A percentile compares a stretch with the other conserved stretches of the same genome.
phyloP scores from a whole-genome alignment of 2,329 filamentous ascomycete genomes.

The Colletotrichum shisoi region DNA sequence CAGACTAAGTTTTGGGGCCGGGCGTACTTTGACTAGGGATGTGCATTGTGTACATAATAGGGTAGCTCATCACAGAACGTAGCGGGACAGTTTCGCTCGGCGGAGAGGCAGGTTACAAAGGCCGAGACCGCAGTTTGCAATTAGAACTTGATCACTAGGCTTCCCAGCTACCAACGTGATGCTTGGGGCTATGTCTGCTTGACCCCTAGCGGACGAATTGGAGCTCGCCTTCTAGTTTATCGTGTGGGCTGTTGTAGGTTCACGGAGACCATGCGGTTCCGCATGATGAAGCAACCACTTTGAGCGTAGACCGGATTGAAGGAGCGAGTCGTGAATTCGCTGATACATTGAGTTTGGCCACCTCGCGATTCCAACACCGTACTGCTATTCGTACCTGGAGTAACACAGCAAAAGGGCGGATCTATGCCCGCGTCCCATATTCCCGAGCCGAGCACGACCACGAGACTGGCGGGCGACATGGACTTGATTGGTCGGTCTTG shows the following conservation, averaged over 20 bases:
- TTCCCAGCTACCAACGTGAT: neutral
- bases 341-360: too few relatives aligned
- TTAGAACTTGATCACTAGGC: neutral
- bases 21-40: neutral
- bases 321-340: too few relatives aligned
- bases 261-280: neutral
- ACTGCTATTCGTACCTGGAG: too few relatives aligned
- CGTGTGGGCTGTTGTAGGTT: neutral
- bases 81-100: neutral
- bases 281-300: too few relatives aligned
- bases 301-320: too few relatives aligned
- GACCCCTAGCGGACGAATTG: neutral
- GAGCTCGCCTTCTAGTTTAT: neutral
- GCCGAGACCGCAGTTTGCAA: neutral
- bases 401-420: too few relatives aligned
- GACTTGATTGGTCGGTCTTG: too few relatives aligned
- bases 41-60: conserved; percentile 28
- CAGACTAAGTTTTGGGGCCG: neutral
- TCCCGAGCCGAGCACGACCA: too few relatives aligned
- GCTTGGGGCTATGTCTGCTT: too few relatives aligned
- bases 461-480: too few relatives aligned
- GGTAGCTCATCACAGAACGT: neutral
- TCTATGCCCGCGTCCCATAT: too few relatives aligned
- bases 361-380: too few relatives aligned
- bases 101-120: neutral